Conservation (phyloP, 75 land plant genomes). For the Azolla pinnata region DNA sequence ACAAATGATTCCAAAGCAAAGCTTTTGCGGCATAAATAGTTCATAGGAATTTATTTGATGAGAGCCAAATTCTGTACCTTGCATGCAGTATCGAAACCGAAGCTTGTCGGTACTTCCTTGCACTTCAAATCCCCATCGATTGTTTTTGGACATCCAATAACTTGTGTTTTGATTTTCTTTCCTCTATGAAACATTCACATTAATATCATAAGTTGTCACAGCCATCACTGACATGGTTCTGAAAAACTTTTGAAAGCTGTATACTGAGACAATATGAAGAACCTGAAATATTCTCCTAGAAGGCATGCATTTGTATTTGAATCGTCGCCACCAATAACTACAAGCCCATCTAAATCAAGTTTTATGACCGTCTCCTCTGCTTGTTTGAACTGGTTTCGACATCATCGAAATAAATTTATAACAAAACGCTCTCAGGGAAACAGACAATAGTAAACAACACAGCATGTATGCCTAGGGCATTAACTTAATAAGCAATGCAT, state of each 20-base stretch:
- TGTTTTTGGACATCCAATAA: slow-evolving; percentile 97
- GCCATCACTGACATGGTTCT: background rate
- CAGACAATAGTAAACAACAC: too few species aligned
- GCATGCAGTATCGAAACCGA: slow-evolving; percentile 99
- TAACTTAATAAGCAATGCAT: too few species aligned
- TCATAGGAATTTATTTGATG: background rate
- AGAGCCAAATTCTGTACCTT: slow-evolving; percentile 35
- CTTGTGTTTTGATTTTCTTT: slow-evolving; percentile 68
- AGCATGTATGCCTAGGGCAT: too few species aligned
- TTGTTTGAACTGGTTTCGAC: slow-evolving; percentile 67
- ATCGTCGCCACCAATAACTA: slow-evolving; percentile 96
- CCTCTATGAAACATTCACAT: slow-evolving; percentile 20
- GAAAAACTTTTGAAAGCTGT: background rate
- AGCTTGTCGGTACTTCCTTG: slow-evolving; percentile 88
- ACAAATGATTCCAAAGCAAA: slow-evolving; percentile 3
- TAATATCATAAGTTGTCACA: background rate
- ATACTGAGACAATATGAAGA: background rate
- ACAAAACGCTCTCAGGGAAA: too few species aligned
- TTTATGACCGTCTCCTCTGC: slow-evolving; percentile 78
- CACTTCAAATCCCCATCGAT: slow-evolving; percentile 92
- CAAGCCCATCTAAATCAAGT: slow-evolving; percentile 89
- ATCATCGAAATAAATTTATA: too few species aligned
- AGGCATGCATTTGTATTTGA: slow-evolving; percentile 98
- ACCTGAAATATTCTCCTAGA: slow-evolving; percentile 90
- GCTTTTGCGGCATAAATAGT: background rate